phyloP scores from a whole-genome alignment of 768 basidiomycete species.

The Leccinum subtestaceum region DNA sequence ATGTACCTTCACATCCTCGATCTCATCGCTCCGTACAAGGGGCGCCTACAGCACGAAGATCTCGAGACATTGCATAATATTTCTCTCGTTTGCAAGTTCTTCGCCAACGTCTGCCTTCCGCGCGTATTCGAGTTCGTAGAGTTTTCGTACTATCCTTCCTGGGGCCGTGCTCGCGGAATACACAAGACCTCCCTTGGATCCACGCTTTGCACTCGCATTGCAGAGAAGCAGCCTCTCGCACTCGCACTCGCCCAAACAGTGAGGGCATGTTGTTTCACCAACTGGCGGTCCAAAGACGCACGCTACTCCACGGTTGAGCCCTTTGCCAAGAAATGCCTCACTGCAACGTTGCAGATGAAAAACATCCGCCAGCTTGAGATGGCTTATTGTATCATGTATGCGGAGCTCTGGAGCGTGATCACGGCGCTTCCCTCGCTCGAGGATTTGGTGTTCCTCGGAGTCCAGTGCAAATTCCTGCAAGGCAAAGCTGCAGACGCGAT shows the following conservation, averaged over 20 bases:
- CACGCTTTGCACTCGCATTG: neutral
- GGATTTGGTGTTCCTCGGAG: too few relatives aligned
- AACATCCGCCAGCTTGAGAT: neutral
- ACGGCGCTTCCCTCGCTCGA: neutral
- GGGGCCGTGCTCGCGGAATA: too few relatives aligned
- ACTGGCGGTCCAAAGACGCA: neutral
- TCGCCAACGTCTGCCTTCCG: neutral
- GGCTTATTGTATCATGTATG: fast-evolving
- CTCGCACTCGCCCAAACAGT: neutral
- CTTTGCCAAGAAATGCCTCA: neutral
- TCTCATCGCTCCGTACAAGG: neutral
- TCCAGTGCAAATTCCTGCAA: too few relatives aligned
- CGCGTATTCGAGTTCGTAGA: neutral
- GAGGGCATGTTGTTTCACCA: neutral
- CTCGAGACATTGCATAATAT: neutral
- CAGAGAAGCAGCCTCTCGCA: neutral
- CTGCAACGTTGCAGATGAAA: neutral
- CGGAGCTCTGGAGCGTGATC: neutral
- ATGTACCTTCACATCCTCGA: neutral
- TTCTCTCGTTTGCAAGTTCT: neutral
- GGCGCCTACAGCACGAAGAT: neutral
- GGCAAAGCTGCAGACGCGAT: too few relatives aligned
- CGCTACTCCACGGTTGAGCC: neutral
- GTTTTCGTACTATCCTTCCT: neutral
- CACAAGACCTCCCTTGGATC: neutral